Evolutionary conservation across 306 rosid species (phyloP), one percentile per base, ranked within the genome.

Genomic region (Cicer yamashitae): DNA sequence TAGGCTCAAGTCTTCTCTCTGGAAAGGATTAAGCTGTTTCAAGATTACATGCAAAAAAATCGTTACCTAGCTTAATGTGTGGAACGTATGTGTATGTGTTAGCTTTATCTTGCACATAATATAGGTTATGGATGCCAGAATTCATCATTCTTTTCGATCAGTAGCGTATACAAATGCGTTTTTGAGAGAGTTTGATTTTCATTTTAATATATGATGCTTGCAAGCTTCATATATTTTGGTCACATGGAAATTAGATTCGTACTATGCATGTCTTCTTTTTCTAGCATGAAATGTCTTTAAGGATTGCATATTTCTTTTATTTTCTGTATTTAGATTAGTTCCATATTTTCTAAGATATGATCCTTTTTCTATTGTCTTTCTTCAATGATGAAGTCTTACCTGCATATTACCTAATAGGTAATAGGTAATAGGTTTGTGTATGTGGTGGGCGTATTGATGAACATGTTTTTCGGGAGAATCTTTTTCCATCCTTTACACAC

Each of bases 1-100:
- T 44, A 84, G 74, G 57, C 13, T 84, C 68, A 87, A 81, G 82
- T 14, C 48, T 52, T 85, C 90, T 20, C 52, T 91, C 47, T 76
- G 72, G 68, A 80, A 78, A 57, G 87, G 90, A 4, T 61, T 77
- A 22, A 66, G 70, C 8, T 74, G 81, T 84, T 6, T 91, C 56
- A 82, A 85, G 82, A 68, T 7, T 0, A 71, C 60, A n/a, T 88
- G 90, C 84, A 54, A 54, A 48, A 79, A 53, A 74, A 70, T 88
- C 17, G 25, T 47, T 9, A 3, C 14, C 47, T 18, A 6, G 41
- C 18, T 67, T 60, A 52, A 71, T 79, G 51, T 71, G 48, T 60
- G 64, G 12, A 37, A 34, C 5, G 10, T 60, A 37, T 30, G 18
- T 34, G 4, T 41, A 30, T 10, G 8, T 15, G 13, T 12, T 43